Evolutionary conservation across 208 protist genomes (phyloP), one percentile per base, ranked within the genome.

Genomic region (Kentomonas sorsogonicus): DNA sequence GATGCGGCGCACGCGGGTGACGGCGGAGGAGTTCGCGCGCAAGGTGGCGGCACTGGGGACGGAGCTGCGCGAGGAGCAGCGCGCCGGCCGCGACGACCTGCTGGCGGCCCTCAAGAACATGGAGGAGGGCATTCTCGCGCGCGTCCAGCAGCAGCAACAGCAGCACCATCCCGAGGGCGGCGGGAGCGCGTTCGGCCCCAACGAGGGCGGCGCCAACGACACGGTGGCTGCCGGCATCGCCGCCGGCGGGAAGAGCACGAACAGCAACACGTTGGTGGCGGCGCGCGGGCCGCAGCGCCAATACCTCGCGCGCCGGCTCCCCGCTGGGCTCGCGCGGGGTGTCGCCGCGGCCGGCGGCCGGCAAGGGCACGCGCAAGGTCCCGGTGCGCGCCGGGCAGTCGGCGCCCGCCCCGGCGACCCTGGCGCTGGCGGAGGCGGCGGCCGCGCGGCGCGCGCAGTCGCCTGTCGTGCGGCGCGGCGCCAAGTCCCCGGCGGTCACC

Each of bases 51-150:
- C 30, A 9, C 16, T 16, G 18, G 23, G 16, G 5, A 46, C 34
- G 29, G 20, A 52, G 47, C 25, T 48, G n/a, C 22, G n/a, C 29
- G 39, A 64, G 27, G 59, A 54, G 36, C 48, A 45, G 18, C 47
- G 26, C 48, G 43, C 23, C 6, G 15, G 22, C 25, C 31, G 63
- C 18, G 2, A 44, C 4, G 6, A 27, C 41, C 34, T 38, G 34
- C 55, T 53, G 34, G 20, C 46, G n/a, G 20, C 39, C 15, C 46
- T 66, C 29, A 66, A 57, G 11, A n/a, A n/a, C n/a, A n/a, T n/a
- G n/a, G 51, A 56, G 16, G 51, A 56, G 51, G 40, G 51, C 7
- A 26, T n/a, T n/a, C n/a, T 29, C 7, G 51, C 3, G 4, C 18
- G 33, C 20, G 16, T 56, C 26, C 13, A 29, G 1, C 2, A 27